Percentiles rank a stretch among this genome's conserved stretches.
Evolutionary conservation across 2,329 filamentous ascomycete genomes (phyloP).

Genomic region (Paecilomyces fulvus): DNA sequence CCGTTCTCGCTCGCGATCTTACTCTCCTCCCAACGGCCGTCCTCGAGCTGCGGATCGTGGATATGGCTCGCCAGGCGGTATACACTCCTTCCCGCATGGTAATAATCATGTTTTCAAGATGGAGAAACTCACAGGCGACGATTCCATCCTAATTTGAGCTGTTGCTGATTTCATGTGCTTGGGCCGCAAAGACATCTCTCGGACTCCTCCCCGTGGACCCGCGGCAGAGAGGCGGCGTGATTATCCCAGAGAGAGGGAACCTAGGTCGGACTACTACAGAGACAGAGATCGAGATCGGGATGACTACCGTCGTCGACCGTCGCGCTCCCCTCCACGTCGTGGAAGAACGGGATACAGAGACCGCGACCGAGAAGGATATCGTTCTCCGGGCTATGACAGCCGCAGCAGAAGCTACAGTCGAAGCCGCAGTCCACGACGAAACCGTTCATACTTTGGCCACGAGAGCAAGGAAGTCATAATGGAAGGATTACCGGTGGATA

Average conservation of each 20-base stretch:
- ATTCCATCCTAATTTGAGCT: slow-evolving; percentile 13
- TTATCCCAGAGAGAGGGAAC: slow-evolving; percentile 23
- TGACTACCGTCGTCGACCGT: slow-evolving; percentile 24
- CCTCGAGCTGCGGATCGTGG: slow-evolving; percentile 16
- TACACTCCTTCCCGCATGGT: slow-evolving; percentile 39
- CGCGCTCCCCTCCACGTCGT: slow-evolving; percentile 28
- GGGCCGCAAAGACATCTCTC: slow-evolving; percentile 27
- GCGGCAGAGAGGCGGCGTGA: slow-evolving; percentile 29
- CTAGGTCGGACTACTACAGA: slow-evolving; percentile 23
- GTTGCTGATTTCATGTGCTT: slow-evolving; percentile 30
- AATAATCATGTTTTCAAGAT: slow-evolving; percentile 22
- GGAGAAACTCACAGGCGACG: slow-evolving; percentile 11
- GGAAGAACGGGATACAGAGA: slow-evolving; percentile 33
- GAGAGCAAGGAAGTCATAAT: slow-evolving; percentile 44
- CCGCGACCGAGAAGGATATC: slow-evolving; percentile 40
- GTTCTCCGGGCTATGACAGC: slow-evolving; percentile 28
- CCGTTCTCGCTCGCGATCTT: slow-evolving; percentile 28
- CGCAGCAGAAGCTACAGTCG: slow-evolving; percentile 25
- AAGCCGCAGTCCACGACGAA: slow-evolving; percentile 27
- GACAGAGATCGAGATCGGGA: slow-evolving; percentile 27
- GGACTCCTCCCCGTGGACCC: slow-evolving; percentile 27
- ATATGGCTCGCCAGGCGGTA: slow-evolving; percentile 33
- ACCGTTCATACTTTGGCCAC: slow-evolving; percentile 29
- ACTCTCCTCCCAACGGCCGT: slow-evolving; percentile 6
- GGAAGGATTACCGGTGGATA: slow-evolving; percentile 41